Conservation (phyloP, 768 basidiomycete species). For the Suillus discolor region DNA sequence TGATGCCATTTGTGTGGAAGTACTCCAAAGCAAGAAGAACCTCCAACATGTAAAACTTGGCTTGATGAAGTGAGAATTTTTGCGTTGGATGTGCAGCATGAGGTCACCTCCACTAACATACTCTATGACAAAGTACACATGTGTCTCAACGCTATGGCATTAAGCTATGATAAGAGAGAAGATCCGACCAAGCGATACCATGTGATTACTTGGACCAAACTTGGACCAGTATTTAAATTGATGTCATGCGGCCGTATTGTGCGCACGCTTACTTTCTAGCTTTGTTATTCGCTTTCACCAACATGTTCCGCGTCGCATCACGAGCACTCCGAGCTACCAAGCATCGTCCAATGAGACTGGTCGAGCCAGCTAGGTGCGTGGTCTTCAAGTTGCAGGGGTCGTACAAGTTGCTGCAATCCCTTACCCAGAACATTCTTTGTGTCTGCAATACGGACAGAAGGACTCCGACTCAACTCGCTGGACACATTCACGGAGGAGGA, state of each 20-base stretch:
- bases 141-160: constrained; percentile 46
- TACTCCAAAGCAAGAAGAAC: constrained; percentile 95
- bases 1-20: constrained; percentile 98
- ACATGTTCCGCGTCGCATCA: constrained; percentile 28
- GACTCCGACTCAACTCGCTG: constrained; percentile 55
- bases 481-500: constrained; percentile 93
- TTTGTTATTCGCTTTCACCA: constrained; percentile 5
- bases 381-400: background rate
- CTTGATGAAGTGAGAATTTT: constrained; percentile 97
- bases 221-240: background rate
- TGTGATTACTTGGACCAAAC: background rate
- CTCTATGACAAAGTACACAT: constrained; percentile 99
- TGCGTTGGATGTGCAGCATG: constrained; percentile 99
- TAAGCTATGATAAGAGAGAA: background rate
- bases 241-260: background rate
- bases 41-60: constrained; percentile 98
- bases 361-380: background rate
- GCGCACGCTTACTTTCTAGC: background rate
- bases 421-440: constrained; percentile 24
- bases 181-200: background rate
- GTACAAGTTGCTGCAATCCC: background rate
- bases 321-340: constrained; percentile 19
- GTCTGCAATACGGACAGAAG: constrained; percentile 31
- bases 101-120: constrained; percentile 98
- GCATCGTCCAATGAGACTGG: background rate